Evolutionary conservation across 495 filamentous ascomycete species (phyloP).

Genomic region (Penicillium egyptiacum): DNA sequence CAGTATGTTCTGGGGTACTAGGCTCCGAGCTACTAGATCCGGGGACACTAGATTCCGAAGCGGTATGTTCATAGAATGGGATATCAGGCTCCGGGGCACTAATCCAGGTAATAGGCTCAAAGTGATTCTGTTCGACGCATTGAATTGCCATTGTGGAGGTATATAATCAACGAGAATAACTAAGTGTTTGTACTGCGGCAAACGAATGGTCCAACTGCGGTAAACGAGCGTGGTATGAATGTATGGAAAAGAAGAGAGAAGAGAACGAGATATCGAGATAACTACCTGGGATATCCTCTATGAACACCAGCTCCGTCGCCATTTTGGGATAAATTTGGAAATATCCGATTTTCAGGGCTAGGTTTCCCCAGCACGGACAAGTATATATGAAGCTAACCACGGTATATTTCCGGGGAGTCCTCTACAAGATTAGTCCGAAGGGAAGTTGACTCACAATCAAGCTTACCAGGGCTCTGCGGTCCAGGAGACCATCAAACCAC

Average conservation of each 20-base stretch:
- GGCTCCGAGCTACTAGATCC: neutral
- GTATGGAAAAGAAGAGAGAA: neutral
- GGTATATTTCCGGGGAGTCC: neutral
- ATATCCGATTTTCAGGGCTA: neutral
- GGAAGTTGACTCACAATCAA: neutral
- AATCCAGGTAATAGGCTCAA: neutral
- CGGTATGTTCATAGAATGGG: neutral
- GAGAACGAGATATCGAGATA: neutral
- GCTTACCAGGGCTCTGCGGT: neutral
- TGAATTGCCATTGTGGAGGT: neutral
- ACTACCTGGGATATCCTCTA: neutral
- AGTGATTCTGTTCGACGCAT: neutral
- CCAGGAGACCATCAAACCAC: neutral
- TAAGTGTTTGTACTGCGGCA: neutral
- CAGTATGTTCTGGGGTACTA: neutral
- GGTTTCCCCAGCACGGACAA: neutral
- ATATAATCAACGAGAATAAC: neutral
- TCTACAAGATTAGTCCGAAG: neutral
- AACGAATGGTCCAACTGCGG: neutral
- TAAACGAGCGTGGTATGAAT: neutral
- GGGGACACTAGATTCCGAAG: neutral
- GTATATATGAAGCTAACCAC: neutral
- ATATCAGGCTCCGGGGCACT: neutral
- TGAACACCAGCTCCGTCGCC: neutral
- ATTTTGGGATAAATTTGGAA: neutral